A percentile compares a stretch with the other conserved stretches of the same genome.
These are phyloP conservation scores for Nicotiana tomentosiformis DNA, from an alignment of 257 asterid genomes.

Conservation along the genomic window DNA sequence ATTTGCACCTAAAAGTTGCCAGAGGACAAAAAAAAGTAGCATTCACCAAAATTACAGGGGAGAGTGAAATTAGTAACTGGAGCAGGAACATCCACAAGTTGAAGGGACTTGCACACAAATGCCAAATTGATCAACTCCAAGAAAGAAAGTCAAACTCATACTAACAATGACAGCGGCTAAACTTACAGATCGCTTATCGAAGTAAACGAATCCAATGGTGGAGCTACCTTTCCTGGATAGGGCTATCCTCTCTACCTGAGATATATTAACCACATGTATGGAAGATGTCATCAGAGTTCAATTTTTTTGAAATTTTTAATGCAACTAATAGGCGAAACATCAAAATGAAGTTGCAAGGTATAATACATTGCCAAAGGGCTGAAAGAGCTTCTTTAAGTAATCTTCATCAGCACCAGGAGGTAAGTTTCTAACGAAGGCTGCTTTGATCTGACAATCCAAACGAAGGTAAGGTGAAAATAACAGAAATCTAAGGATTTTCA, in stretches of 20 bases:
- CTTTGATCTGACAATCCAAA: slow-evolving; percentile 57
- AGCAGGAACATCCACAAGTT: neutral
- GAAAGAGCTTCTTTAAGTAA: slow-evolving; percentile 63
- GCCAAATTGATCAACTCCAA: neutral
- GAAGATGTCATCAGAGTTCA: neutral
- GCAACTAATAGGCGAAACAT: neutral
- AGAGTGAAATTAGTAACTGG: neutral
- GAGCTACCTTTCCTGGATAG: slow-evolving; percentile 52
- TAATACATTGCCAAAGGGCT: slow-evolving; percentile 76
- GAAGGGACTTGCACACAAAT: neutral
- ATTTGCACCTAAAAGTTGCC: neutral
- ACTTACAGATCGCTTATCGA: slow-evolving; percentile 63
- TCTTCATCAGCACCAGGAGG: slow-evolving; percentile 69
- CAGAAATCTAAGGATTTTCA: slow-evolving; percentile 1
- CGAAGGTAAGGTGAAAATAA: slow-evolving; percentile 15
- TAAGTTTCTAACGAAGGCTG: slow-evolving; percentile 73
- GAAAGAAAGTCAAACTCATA: neutral
- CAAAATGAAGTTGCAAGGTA: slow-evolving; percentile 15
- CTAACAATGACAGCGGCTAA: slow-evolving; percentile 11
- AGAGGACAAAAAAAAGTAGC: neutral
- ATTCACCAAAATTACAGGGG: neutral
- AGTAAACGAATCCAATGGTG: slow-evolving; percentile 79
- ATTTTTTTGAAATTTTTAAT: neutral
- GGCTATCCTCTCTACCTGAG: slow-evolving; percentile 80
- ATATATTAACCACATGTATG: slow-evolving; percentile 14